These are phyloP conservation scores for Neurospora sp. DNA, from an alignment of 495 filamentous ascomycete genomes.

Conservation along the genomic window DNA sequence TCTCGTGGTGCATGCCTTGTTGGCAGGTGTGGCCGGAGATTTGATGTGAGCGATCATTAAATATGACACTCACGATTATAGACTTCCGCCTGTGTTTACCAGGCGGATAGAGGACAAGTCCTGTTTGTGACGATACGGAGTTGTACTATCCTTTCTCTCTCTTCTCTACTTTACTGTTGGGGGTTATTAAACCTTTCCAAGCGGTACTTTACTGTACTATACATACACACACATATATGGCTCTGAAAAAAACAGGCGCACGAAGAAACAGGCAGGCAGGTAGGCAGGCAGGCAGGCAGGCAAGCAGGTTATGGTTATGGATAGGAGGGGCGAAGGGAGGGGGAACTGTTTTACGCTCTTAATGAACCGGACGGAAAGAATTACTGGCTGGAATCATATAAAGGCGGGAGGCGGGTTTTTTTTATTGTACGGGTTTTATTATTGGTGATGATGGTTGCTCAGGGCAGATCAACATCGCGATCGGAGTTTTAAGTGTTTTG, in stretches of 20 bases:
- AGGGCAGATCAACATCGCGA: background rate
- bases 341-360: background rate
- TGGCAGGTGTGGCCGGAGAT: constrained; percentile 88
- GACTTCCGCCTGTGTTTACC: background rate
- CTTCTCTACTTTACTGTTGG: background rate
- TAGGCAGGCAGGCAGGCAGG: background rate
- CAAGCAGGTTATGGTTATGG: background rate
- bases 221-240: background rate
- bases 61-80: background rate
- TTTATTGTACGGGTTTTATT: background rate
- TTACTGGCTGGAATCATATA: background rate
- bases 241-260: background rate
- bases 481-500: background rate
- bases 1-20: constrained; percentile 82
- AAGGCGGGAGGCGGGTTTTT: background rate
- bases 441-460: background rate
- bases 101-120: background rate
- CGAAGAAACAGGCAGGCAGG: background rate
- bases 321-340: background rate
- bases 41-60: constrained; percentile 32
- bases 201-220: background rate
- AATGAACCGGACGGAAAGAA: background rate
- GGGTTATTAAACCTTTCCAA: background rate
- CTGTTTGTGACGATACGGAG: background rate
- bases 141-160: constrained; percentile 3